phyloP scores from a whole-genome alignment of 352 stramenopile species.

The Phytopythium litorale region DNA sequence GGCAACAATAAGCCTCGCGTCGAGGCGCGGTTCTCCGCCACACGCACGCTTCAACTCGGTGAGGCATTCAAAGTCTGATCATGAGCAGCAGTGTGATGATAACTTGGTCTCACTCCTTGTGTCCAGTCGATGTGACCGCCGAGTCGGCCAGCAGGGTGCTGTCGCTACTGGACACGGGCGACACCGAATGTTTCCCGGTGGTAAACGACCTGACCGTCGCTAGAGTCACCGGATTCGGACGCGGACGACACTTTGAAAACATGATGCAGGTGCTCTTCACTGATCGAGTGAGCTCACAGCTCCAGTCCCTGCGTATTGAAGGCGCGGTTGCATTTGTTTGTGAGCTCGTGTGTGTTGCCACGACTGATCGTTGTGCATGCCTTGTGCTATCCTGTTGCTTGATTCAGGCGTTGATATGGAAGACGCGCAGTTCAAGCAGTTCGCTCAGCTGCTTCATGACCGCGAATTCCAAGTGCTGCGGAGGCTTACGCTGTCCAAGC shows the following conservation, averaged over 20 bases:
- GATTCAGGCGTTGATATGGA: slow-evolving; percentile 29
- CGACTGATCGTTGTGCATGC: not conserved
- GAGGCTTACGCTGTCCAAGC: slow-evolving; percentile 26
- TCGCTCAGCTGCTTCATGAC: slow-evolving; percentile 43
- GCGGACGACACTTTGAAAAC: slow-evolving; percentile 29
- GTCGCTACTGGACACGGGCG: slow-evolving; percentile 26
- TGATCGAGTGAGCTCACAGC: slow-evolving; percentile 31
- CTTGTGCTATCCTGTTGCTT: not conserved
- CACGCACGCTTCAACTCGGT: not conserved
- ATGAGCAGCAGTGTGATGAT: not conserved
- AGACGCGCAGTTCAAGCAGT: slow-evolving; percentile 41
- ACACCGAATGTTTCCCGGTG: slow-evolving; percentile 34
- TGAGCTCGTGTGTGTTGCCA: not conserved
- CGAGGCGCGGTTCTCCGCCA: not conserved
- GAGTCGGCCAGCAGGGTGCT: slow-evolving; percentile 25
- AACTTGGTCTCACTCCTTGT: not conserved
- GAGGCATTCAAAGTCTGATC: not conserved
- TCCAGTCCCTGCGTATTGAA: slow-evolving; percentile 28
- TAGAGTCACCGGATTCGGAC: slow-evolving; percentile 21
- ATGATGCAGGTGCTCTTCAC: slow-evolving; percentile 57
- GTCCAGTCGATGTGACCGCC: slow-evolving; percentile 8
- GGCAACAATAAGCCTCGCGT: not conserved
- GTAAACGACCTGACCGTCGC: slow-evolving; percentile 27
- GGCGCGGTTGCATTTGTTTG: slow-evolving; percentile 9
- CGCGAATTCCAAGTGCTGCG: slow-evolving; percentile 34